Evolutionary conservation across 495 filamentous ascomycete genomes (phyloP), one percentile per base, ranked within the genome.

Genomic region (Xylaria curta): DNA sequence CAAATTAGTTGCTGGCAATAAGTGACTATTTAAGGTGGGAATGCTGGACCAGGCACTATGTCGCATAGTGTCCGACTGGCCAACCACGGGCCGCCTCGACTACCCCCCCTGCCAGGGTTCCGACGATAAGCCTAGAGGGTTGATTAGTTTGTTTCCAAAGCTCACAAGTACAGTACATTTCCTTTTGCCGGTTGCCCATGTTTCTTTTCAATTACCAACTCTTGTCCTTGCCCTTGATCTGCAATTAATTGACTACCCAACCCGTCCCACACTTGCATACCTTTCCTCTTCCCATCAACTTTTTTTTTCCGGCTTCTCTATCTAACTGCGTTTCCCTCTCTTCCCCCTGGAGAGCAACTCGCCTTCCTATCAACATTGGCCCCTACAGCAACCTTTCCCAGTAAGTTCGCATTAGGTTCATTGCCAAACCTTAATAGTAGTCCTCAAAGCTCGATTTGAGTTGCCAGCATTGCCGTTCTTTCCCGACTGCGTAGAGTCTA

Each of bases 201-300:
- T 44, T 56, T 24, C 65, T 67, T 64, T 70, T 70, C 59, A 70
- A 70, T 70, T 70, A 64, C 68, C 68, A 70, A 70, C 68, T 70
- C 68, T 69, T 60, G 13, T 44, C 46, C 68, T 40, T 70, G 47
- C 59, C 59, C 68, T 70, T 56, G 59, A 70, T 56, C 46, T 64
- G 68, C 68, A 70, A 42, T 70, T 64, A 56, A 70, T 70, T 61
- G 59, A 64, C 68, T 70, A 56, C 68, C 68, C 59, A 70, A 64
- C 68, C 59, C 68, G 68, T 70, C 68, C 68, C 68, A 70, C 68
- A 42, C 61, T 49, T 64, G 59, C 60, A 46, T 46, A 63, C 58
- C 68, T 54, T 63, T 53, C 36, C 44, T 26, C 54, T 64, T 64
- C 36, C 68, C 54, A 40, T 69, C 66, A 69, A 69, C 66, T 38